Evolutionary conservation across 148 eudicot genomes (phyloP), one percentile per base, ranked within the genome.

Genomic region (Vaccinium macrocarpon): DNA sequence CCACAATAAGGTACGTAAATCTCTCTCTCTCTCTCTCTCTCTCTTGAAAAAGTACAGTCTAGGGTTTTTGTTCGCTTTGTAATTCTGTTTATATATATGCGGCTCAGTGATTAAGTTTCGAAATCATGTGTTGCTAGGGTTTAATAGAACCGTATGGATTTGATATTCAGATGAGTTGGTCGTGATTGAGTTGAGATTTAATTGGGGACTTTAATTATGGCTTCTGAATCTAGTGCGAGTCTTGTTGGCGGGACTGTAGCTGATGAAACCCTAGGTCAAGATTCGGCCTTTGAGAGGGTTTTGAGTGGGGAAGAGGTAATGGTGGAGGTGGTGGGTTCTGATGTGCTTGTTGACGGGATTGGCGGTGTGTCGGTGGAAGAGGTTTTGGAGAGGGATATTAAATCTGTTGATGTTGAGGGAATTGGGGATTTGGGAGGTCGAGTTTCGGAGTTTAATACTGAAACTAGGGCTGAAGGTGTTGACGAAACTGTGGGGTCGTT

Each of bases 291-390:
- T 27, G 85, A 79, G 86, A 86, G 66, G 73, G 38, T 79, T 56
- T 72, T 42, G 56, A 9, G 57, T 46, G 88, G 49, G 85, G 81
- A 81, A 27, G 91, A 89, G 56, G 87, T 92, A 70, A 92, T 92
- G 94, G 91, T 90, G 81, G 94, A 89, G 84, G 82, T 90, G 81
- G 90, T 86, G 68, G 93, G 94, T 61, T 86, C 88, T 23, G 94
- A 90, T 82, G 93, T 90, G 83, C 76, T 90, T 82, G 87, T 92
- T 66, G 91, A 90, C 74, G 94, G 94, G 57, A 87, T 86, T 61
- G 48, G 83, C 15, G 72, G 56, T 23, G 85, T 12, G 51, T 32
- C 49, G 32, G 84, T 53, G 79, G 23, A n/a, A 27, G 74, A 68
- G 85, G 85, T 18, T 23, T 18, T 75, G 72, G 72, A 48, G 50